Percentiles rank a stretch among this genome's conserved stretches.
These are phyloP conservation scores for Penicillium sp. DNA, from an alignment of 2,329 filamentous ascomycete genomes.

Conservation along the genomic window DNA sequence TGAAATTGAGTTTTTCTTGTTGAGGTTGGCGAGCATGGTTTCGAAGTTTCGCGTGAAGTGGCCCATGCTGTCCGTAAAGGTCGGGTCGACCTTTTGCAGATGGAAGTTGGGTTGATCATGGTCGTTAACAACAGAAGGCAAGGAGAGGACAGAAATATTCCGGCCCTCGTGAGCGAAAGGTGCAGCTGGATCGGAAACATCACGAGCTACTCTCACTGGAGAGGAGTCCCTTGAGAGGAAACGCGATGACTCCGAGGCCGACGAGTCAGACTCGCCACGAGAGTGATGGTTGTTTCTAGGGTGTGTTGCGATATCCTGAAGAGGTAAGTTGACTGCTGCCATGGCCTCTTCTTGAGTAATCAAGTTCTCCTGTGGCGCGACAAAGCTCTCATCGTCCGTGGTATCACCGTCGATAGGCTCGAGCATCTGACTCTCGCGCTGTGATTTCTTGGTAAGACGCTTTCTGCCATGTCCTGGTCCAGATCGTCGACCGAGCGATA, in stretches of 20 bases:
- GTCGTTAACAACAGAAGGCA: conserved; percentile 57
- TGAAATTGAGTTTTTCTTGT: conserved; percentile 57
- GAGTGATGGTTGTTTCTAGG: conserved; percentile 1
- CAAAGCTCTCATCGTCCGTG: conserved; percentile 29
- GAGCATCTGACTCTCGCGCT: conserved; percentile 8
- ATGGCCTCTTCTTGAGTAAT: conserved; percentile 3
- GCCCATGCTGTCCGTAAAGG: conserved; percentile 65
- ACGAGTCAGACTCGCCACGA: conserved; percentile 5
- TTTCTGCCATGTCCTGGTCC: conserved; percentile 20
- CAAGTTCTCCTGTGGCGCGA: conserved; percentile 1
- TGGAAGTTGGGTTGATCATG: conserved; percentile 60
- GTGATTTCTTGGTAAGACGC: conserved; percentile 12
- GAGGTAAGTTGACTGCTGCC: conserved; percentile 1
- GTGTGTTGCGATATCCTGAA: background rate
- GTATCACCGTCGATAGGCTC: conserved; percentile 23
- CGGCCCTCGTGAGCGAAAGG: conserved; percentile 19
- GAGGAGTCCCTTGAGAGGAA: conserved; percentile 41
- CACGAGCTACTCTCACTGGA: conserved; percentile 37
- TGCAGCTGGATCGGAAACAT: background rate
- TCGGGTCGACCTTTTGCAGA: conserved; percentile 65
- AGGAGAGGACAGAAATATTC: conserved; percentile 52
- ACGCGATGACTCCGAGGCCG: conserved; percentile 5
- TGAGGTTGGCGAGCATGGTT: conserved; percentile 55
- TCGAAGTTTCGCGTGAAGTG: conserved; percentile 61
- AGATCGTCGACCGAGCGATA: conserved; percentile 18